phyloP scores from a whole-genome alignment of 2,329 filamentous ascomycete genomes.

The Fusarium pininemorale region DNA sequence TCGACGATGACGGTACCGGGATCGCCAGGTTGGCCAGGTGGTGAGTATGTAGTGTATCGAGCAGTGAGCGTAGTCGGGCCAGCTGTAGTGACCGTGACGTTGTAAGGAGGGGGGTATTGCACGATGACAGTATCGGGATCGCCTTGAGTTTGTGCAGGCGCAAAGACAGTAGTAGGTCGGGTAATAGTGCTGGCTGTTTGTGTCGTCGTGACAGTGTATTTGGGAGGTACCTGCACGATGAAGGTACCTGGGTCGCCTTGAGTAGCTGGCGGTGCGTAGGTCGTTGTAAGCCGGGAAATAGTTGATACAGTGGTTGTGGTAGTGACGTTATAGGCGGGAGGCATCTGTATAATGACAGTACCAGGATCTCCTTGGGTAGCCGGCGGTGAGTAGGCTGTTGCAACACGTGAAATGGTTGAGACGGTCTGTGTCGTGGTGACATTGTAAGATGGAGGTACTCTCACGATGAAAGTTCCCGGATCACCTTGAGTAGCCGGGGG shows the following conservation, averaged over 20 bases:
- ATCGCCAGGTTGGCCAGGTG: slow-evolving; percentile 11
- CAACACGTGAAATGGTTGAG: neutral
- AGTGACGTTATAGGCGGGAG: slow-evolving; percentile 12
- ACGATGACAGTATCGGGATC: slow-evolving; percentile 22
- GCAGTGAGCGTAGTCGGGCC: slow-evolving; percentile 17
- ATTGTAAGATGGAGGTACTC: neutral
- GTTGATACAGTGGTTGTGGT: neutral
- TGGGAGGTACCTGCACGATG: neutral
- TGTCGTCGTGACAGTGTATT: slow-evolving; percentile 1
- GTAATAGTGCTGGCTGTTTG: neutral
- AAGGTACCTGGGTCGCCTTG: slow-evolving; percentile 5
- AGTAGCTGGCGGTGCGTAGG: neutral
- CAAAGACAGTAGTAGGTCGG: neutral
- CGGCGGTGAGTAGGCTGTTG: neutral
- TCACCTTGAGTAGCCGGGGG: neutral
- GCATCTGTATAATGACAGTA: slow-evolving; percentile 6
- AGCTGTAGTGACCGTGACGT: slow-evolving; percentile 12
- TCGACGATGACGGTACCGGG: slow-evolving; percentile 20
- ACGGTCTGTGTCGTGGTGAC: slow-evolving; percentile 5
- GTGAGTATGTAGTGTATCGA: slow-evolving; percentile 13
- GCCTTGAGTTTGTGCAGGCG: neutral
- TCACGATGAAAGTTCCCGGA: slow-evolving; percentile 2
- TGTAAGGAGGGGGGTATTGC: slow-evolving; percentile 15
- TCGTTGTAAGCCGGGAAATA: neutral
- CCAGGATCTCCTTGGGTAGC: slow-evolving; percentile 1